Evolutionary conservation across 345 rosid species (phyloP).

Genomic region (Adansonia digitata): DNA sequence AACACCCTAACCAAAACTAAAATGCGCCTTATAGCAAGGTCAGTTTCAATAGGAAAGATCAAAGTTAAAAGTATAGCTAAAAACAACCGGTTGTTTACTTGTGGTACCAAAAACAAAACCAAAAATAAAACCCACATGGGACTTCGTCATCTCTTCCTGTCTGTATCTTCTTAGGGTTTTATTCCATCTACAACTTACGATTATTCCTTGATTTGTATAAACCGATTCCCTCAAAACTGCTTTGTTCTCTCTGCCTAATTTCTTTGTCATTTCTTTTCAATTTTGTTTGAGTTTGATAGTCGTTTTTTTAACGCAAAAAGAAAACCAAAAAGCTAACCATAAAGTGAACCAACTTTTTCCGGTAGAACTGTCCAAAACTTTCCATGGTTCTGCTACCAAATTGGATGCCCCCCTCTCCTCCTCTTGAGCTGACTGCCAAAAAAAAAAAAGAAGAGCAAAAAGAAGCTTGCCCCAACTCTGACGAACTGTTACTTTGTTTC

Average conservation of each 20-base stretch:
- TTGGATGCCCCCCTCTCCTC: not conserved
- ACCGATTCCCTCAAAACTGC: not conserved
- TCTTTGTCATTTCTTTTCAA: constrained; percentile 11
- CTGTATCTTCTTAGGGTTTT: constrained; percentile 23
- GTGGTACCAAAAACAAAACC: not conserved
- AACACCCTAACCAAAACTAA: not conserved
- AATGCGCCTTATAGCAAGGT: too few species aligned
- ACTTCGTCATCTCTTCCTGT: constrained; percentile 32
- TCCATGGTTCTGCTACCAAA: constrained; percentile 12
- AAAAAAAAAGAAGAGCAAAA: not conserved
- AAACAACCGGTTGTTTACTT: too few species aligned
- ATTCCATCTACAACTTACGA: constrained; percentile 23
- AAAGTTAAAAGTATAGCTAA: too few species aligned
- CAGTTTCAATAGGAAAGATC: too few species aligned
- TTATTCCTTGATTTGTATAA: constrained; percentile 5
- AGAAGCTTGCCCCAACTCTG: not conserved
- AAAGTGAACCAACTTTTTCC: constrained; percentile 20
- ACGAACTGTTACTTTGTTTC: not conserved
- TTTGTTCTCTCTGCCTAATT: not conserved
- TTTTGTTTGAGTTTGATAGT: not conserved
- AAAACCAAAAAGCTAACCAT: constrained; percentile 12
- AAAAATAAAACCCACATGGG: too few species aligned
- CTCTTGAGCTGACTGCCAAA: constrained; percentile 10
- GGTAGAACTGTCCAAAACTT: not conserved
- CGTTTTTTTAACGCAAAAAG: not conserved